Conservation (phyloP, 805 yeast species). For the Hanseniaspora meyeri region DNA sequence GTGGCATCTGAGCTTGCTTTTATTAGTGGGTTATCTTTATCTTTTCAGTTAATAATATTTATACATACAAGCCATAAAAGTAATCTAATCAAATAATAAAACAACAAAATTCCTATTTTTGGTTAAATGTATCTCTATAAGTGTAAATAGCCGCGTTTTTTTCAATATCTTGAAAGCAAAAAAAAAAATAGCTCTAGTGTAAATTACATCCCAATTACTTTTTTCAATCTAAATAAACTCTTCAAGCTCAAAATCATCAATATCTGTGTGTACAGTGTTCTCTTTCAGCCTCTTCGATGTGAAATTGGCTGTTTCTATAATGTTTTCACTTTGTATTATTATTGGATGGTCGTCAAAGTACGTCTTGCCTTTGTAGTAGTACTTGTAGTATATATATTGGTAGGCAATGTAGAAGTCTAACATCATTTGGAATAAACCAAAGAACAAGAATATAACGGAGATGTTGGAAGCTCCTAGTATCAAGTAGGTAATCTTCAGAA, state of each 20-base stretch:
- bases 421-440: slow-evolving; percentile 67
- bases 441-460: slow-evolving; percentile 50
- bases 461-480: slow-evolving; percentile 65
- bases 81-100: no score
- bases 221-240: slow-evolving; percentile 4
- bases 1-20: not conserved
- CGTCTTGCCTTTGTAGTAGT: slow-evolving; percentile 22
- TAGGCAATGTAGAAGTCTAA: slow-evolving; percentile 61
- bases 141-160: not conserved
- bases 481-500: slow-evolving; percentile 60
- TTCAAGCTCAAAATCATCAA: slow-evolving; percentile 13
- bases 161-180: no score
- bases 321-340: not conserved
- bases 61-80: no score
- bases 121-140: not conserved
- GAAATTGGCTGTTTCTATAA: not conserved
- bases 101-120: not conserved
- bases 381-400: slow-evolving; percentile 56
- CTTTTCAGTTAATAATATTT: no score
- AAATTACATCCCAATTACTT: no score
- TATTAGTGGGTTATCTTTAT: no score
- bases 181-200: no score
- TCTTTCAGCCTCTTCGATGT: slow-evolving; percentile 5
- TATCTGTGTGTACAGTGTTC: slow-evolving; percentile 5
- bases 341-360: slow-evolving; percentile 14